These are phyloP conservation scores for Ailanthus altissimus DNA, from an alignment of 345 rosid genomes.

Conservation along the genomic window DNA sequence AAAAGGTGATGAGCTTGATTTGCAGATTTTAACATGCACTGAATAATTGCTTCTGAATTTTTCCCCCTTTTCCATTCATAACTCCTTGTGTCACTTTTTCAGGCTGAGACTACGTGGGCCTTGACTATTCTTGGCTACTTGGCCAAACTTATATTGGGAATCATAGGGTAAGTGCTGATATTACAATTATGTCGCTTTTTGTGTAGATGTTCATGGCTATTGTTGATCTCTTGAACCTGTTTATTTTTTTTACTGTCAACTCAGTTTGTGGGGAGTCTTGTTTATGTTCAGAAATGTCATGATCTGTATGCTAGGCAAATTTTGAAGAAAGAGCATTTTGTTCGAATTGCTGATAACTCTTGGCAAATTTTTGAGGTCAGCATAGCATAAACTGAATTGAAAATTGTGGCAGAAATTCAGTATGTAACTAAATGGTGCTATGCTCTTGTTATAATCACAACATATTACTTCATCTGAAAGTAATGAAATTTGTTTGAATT, in stretches of 20 bases:
- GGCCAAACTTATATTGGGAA: conserved; percentile 85
- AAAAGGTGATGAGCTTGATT: conserved; percentile 55
- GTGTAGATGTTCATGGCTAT: neutral
- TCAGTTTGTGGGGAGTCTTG: neutral
- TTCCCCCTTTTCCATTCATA: conserved; percentile 3
- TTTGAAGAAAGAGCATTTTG: neutral
- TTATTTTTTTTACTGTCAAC: neutral
- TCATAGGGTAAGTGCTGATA: conserved; percentile 67
- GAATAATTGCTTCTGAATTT: conserved; percentile 4
- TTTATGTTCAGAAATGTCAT: neutral
- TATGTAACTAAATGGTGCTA: neutral
- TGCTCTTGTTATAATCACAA: neutral
- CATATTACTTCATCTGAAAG: neutral
- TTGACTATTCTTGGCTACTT: conserved; percentile 92
- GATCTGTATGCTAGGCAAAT: neutral
- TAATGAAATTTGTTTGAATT: neutral
- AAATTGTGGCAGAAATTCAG: neutral
- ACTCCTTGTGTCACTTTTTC: conserved; percentile 30
- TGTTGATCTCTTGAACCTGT: neutral
- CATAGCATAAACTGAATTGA: neutral
- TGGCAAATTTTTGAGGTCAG: neutral
- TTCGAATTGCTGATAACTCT: neutral
- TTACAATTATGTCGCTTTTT: conserved; percentile 12
- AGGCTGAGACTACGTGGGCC: conserved; percentile 99
- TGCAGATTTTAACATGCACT: conserved; percentile 6